Conservation (phyloP, 1,284 basidiomycete species). For the Ceratobasidium papillatum region DNA sequence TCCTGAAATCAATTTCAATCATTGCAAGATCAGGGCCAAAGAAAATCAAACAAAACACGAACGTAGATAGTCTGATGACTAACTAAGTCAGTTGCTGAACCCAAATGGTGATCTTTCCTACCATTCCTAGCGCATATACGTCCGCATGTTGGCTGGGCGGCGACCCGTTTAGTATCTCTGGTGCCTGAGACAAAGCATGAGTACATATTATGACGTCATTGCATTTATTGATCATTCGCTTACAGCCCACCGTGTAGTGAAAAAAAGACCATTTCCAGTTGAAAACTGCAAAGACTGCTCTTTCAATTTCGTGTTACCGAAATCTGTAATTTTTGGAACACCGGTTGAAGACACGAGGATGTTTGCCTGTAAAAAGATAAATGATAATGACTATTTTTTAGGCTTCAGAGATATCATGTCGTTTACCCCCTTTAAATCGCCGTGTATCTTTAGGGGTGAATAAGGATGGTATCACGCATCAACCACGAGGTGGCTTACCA, state of each 20-base stretch:
- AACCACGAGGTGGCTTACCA: neutral
- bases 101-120: too few species aligned
- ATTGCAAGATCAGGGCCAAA: too few species aligned
- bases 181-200: constrained; percentile 4
- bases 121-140: neutral
- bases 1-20: too few species aligned
- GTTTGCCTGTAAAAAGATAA: neutral
- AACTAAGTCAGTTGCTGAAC: too few species aligned
- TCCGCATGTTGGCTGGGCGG: neutral
- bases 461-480: neutral
- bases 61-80: too few species aligned
- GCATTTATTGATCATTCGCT: neutral
- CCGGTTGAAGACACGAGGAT: neutral
- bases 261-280: neutral
- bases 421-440: constrained; percentile 21
- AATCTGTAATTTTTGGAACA: neutral
- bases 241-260: constrained; percentile 5
- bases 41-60: too few species aligned
- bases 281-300: neutral
- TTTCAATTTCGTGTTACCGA: neutral
- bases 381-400: neutral
- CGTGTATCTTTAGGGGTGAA: neutral
- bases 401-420: neutral
- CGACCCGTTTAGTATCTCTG: neutral
- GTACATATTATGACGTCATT: neutral